Evolutionary conservation across 345 rosid genomes (phyloP).

Genomic region (Conringia planisiliqua): DNA sequence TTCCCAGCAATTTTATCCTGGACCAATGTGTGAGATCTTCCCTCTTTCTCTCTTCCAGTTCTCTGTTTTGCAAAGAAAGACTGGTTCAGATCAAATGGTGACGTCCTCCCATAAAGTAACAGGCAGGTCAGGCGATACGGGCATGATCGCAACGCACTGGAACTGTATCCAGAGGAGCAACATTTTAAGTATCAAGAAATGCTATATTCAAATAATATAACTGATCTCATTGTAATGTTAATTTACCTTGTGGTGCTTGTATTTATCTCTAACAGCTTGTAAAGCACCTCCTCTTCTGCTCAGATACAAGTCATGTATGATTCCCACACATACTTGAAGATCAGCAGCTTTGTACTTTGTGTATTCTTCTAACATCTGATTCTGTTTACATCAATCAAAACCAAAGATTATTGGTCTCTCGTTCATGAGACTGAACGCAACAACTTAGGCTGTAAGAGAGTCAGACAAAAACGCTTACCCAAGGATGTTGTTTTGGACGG

Average conservation of each 20-base stretch:
- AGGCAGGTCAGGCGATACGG: conserved; percentile 57
- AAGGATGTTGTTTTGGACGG: conserved; percentile 56
- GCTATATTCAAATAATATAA: background rate
- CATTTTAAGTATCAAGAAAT: background rate
- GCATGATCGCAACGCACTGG: conserved; percentile 57
- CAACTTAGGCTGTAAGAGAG: background rate
- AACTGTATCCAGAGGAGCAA: conserved; percentile 45
- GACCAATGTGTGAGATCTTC: background rate
- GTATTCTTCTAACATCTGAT: conserved; percentile 37
- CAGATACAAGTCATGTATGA: conserved; percentile 31
- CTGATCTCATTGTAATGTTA: background rate
- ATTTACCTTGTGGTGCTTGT: conserved; percentile 68
- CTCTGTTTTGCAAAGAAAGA: background rate
- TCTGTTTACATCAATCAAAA: conserved; percentile 35
- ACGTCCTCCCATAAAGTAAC: conserved; percentile 45
- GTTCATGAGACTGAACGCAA: background rate
- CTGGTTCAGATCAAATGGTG: background rate
- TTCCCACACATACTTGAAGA: conserved; percentile 26
- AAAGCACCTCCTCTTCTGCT: conserved; percentile 40
- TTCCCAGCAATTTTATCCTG: too few relatives aligned
- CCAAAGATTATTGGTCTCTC: background rate
- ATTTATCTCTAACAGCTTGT: conserved; percentile 69
- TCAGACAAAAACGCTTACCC: conserved; percentile 48
- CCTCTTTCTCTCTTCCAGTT: too few relatives aligned
- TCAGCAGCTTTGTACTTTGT: conserved; percentile 53